Percentiles rank a stretch among this genome's conserved stretches.
Evolutionary conservation across 108 stramenopile species (phyloP).

Genomic region (Skeletonema potamos): DNA sequence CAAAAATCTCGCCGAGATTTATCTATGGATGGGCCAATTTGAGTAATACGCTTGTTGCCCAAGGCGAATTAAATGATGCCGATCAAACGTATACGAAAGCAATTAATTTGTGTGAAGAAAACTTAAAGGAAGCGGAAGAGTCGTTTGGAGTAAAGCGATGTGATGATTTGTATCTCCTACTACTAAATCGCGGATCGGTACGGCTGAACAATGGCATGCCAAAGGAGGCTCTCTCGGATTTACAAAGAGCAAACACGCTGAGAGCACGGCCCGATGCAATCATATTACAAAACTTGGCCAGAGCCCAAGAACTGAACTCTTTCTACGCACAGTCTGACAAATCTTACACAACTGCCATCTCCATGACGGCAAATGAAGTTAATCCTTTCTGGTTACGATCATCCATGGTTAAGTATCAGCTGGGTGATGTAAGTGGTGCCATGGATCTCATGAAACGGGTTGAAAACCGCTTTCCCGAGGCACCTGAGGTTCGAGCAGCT

Average conservation of each 20-base stretch:
- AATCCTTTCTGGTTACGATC: conserved; percentile 84
- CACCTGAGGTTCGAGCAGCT: conserved; percentile 82
- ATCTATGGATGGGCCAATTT: conserved; percentile 83
- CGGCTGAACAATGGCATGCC: conserved; percentile 69
- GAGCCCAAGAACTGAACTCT: conserved; percentile 79
- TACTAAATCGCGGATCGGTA: conserved; percentile 75
- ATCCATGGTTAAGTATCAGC: conserved; percentile 76
- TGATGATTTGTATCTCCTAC: conserved; percentile 72
- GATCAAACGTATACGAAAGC: conserved; percentile 70
- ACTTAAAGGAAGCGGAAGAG: conserved; percentile 37
- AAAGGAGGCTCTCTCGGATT: conserved; percentile 68
- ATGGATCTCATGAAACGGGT: conserved; percentile 77
- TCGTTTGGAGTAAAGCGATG: conserved; percentile 65
- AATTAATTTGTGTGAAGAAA: conserved; percentile 66
- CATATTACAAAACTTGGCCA: conserved; percentile 75
- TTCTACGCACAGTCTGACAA: conserved; percentile 57
- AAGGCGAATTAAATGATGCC: conserved; percentile 60
- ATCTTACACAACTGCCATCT: conserved; percentile 73
- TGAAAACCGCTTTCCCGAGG: conserved; percentile 86
- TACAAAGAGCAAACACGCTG: conserved; percentile 51
- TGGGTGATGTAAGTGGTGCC: conserved; percentile 62
- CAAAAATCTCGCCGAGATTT: conserved; percentile 73
- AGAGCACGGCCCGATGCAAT: conserved; percentile 76
- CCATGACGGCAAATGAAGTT: conserved; percentile 87
- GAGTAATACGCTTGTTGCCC: conserved; percentile 77